Evolutionary conservation across 2,329 filamentous ascomycete genomes (phyloP), one percentile per base, ranked within the genome.

Genomic region (Lasiodiplodia sp.): DNA sequence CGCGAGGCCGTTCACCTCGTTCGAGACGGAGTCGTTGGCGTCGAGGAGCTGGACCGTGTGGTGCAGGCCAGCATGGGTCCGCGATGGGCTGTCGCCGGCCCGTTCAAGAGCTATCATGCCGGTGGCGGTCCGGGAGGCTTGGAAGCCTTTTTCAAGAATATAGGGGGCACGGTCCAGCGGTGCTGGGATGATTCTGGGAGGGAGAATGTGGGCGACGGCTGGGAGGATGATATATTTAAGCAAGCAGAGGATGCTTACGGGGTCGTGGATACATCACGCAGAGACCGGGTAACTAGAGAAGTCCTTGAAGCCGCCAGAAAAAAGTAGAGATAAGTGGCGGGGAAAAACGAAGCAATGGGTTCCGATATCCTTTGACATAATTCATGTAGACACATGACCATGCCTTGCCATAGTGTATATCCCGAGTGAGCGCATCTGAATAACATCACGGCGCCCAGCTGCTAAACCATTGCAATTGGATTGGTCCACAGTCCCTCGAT

Each of bases 101-200:
- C 86, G 3, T 88, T 88, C 73, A 86, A 86, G 74, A 85, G 84
- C 60, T 89, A 88, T 77, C 84, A 86, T 77, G 86, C 86, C 64
- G 87, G 87, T 2, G 87, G 87, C 12, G 87, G 87, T 2, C 78
- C 81, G 12, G 83, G 81, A 2, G 86, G 87, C 0, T 75, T 88
- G 68, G 76, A 79, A 14, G 83, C 80, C 0, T 87, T 88, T 69
- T 81, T 88, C 71, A 79, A 82, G 56, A 88, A 88, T 72, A 84
- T 89, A 71, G 86, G 85, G 6, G 82, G 81, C 12, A 87, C 86
- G 0, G 83, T 88, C 65, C 82, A 86, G 72, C 82, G 77, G 25
- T 86, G 85, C 69, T 88, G 87, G 87, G 78, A 82, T 63, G 83
- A 84, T 68, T 76, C 80, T 55, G 86, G 85, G 51, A 74, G 73